These are phyloP conservation scores for Scheffersomyces amazonensis DNA, from an alignment of 805 yeast genomes.

Conservation along the genomic window DNA sequence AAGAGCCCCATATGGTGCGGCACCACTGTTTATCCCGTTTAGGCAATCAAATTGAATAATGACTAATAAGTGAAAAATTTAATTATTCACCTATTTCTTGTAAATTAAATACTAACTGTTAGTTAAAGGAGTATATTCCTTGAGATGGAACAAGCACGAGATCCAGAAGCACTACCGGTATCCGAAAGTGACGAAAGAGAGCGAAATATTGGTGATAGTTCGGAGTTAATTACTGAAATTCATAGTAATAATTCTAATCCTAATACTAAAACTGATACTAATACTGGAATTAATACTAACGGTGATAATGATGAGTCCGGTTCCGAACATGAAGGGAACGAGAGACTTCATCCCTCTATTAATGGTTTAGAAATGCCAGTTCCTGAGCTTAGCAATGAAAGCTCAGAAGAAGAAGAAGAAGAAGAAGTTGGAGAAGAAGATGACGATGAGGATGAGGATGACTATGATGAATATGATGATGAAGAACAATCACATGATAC, in stretches of 20 bases:
- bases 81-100: no score
- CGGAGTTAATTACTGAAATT: no score
- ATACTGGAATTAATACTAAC: background rate
- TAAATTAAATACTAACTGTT: no score
- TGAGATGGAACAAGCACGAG: background rate
- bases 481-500: constrained; percentile 26
- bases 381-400: background rate
- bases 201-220: background rate
- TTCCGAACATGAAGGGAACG: background rate
- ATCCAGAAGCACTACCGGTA: background rate
- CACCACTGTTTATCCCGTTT: no score
- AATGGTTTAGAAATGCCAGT: background rate
- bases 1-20: no score
- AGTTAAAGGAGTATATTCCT: no score
- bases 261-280: background rate
- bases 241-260: background rate
- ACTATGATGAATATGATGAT: constrained; percentile 4
- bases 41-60: no score
- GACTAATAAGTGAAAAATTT: no score
- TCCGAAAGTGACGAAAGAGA: constrained; percentile 1
- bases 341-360: constrained; percentile 2
- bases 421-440: background rate
- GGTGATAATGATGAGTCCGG: constrained; percentile 1
- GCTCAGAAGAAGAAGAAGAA: background rate
- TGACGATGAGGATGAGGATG: background rate